A percentile compares a stretch with the other conserved stretches of the same genome.
These are phyloP conservation scores for Didymella lethalis DNA, from an alignment of 2,329 filamentous ascomycete genomes.

Conservation along the genomic window DNA sequence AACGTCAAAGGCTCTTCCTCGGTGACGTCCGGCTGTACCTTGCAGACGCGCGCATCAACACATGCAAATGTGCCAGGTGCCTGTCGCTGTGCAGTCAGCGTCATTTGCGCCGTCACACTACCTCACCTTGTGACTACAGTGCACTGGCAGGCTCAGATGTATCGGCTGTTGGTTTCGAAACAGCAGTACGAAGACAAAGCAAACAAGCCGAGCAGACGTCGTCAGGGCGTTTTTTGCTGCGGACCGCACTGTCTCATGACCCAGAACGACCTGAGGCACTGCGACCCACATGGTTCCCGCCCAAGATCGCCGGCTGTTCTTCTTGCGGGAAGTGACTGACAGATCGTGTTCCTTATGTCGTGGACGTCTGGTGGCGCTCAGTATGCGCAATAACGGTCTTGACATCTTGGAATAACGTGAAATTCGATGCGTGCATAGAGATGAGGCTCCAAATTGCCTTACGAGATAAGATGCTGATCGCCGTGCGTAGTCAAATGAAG, in stretches of 20 bases:
- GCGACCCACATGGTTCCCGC: slow-evolving; percentile 19
- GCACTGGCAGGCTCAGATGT: background rate
- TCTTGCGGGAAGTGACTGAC: slow-evolving; percentile 13
- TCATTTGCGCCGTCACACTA: background rate
- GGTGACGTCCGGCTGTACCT: slow-evolving; percentile 23
- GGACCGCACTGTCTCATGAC: slow-evolving; percentile 16
- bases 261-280: slow-evolving; percentile 23
- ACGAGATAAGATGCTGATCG: slow-evolving; percentile 10
- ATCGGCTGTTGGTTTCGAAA: slow-evolving; percentile 18
- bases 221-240: slow-evolving; percentile 2
- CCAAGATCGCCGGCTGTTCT: slow-evolving; percentile 20
- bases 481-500: slow-evolving; percentile 16
- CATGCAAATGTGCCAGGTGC: slow-evolving; percentile 10
- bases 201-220: slow-evolving; percentile 15
- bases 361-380: background rate
- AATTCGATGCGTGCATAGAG: background rate
- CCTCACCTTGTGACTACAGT: background rate
- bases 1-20: slow-evolving; percentile 13
- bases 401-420: background rate
- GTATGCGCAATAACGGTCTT: background rate
- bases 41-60: slow-evolving; percentile 17
- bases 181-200: background rate
- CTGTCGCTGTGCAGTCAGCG: background rate
- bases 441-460: background rate
- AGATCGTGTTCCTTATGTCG: slow-evolving; percentile 13